phyloP scores from a whole-genome alignment of 2,329 filamentous ascomycete genomes.

The Aspergillus luchuensis region DNA sequence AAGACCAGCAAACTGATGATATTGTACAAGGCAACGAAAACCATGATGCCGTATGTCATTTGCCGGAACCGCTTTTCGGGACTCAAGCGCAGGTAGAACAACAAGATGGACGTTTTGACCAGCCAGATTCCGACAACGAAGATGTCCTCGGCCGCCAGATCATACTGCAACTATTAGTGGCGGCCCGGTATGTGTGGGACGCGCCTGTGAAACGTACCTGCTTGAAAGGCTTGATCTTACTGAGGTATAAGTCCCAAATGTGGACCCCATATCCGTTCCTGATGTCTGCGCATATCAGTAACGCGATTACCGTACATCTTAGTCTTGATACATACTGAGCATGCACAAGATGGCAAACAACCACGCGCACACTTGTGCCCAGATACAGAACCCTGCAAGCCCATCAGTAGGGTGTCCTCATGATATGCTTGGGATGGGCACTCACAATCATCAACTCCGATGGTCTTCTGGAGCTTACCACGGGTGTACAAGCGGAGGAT shows the following conservation, averaged over 20 bases:
- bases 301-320: neutral
- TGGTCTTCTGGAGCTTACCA: neutral
- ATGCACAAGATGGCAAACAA: constrained; percentile 18
- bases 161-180: constrained; percentile 4
- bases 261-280: constrained; percentile 18
- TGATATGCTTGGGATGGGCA: neutral
- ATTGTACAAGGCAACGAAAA: constrained; percentile 20
- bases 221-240: constrained; percentile 16
- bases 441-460: constrained; percentile 16
- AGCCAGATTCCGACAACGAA: constrained; percentile 20
- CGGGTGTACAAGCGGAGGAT: constrained; percentile 17
- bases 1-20: constrained; percentile 19
- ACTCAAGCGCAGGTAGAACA: constrained; percentile 22
- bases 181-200: neutral
- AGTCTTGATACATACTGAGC: constrained; percentile 5
- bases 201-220: constrained; percentile 13
- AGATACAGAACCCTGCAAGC: constrained; percentile 9
- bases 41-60: constrained; percentile 22
- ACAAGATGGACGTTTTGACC: constrained; percentile 23
- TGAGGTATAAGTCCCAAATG: constrained; percentile 18
- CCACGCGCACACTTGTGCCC: constrained; percentile 18
- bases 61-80: constrained; percentile 21
- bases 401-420: neutral
- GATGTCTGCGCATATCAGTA: neutral
- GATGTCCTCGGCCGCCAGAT: constrained; percentile 17